Percentiles rank a stretch among this genome's conserved stretches.
These are phyloP conservation scores for Olyra latifolia DNA, from an alignment of 176 grass and related monocot species.

Conservation along the genomic window DNA sequence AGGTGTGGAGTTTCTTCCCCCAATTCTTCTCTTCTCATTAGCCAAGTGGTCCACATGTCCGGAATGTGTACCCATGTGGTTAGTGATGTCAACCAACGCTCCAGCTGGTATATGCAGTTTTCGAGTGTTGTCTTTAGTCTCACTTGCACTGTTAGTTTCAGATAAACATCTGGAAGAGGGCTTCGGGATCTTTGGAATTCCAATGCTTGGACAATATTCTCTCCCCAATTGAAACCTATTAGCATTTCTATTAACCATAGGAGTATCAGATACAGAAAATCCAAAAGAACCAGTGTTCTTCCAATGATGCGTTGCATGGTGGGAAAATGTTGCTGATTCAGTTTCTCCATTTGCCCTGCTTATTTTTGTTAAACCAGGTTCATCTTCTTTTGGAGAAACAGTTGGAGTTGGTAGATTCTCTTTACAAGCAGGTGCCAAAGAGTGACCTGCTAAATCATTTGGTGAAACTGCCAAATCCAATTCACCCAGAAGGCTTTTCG, in stretches of 20 bases:
- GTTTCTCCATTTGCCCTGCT: conserved; percentile 6
- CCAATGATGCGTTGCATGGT: conserved; percentile 10
- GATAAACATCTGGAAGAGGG: conserved; percentile 46
- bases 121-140: conserved; percentile 27
- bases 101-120: conserved; percentile 39
- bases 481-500: conserved; percentile 70
- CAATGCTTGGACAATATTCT: conserved; percentile 6
- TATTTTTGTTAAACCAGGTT: conserved; percentile 11
- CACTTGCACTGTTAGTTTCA: conserved; percentile 2
- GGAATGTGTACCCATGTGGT: conserved; percentile 40
- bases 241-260: conserved; percentile 19
- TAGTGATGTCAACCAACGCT: conserved; percentile 61
- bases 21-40: conserved; percentile 57
- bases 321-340: conserved; percentile 10
- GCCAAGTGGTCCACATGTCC: conserved; percentile 34
- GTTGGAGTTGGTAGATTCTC: conserved; percentile 37
- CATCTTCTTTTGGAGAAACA: conserved; percentile 41
- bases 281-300: conserved; percentile 23
- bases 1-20: conserved; percentile 65
- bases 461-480: conserved; percentile 37
- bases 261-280: conserved; percentile 26
- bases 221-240: conserved; percentile 26
- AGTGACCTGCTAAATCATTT: conserved; percentile 24
- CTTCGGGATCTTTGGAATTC: conserved; percentile 35
- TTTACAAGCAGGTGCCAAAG: conserved; percentile 33